A percentile compares a stretch with the other conserved stretches of the same genome.
Conservation (phyloP, 106 monocot genomes). For the Agapanthus africanus region DNA sequence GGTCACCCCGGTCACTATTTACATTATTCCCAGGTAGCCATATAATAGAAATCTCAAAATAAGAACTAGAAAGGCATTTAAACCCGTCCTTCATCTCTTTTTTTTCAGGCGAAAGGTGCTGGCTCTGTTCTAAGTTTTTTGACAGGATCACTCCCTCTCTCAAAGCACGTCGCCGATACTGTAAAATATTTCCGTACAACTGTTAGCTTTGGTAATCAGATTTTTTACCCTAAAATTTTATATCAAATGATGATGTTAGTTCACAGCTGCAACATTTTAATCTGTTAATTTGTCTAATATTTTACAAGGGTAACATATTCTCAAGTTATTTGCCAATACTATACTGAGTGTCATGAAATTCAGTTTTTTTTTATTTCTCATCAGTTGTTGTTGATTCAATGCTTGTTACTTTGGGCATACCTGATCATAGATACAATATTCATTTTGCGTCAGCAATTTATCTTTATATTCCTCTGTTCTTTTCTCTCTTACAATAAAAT, state of each 20-base stretch:
- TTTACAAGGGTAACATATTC: neutral
- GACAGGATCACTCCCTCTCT: slow-evolving; percentile 83
- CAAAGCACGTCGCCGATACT: slow-evolving; percentile 81
- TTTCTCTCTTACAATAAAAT: no score
- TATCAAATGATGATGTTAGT: neutral
- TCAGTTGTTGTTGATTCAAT: neutral
- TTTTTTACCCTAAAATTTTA: neutral
- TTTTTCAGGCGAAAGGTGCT: slow-evolving; percentile 88
- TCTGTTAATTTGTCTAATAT: neutral
- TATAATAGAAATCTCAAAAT: neutral
- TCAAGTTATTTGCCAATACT: neutral
- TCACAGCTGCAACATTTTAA: neutral
- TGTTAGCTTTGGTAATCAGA: slow-evolving; percentile 83
- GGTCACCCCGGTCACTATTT: slow-evolving; percentile 56
- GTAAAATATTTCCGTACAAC: slow-evolving; percentile 84
- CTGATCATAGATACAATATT: no score
- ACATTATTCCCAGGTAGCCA: slow-evolving; percentile 87
- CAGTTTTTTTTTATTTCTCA: neutral
- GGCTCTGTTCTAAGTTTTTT: slow-evolving; percentile 93
- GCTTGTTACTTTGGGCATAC: neutral
- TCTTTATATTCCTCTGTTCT: no score
- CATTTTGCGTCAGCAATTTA: no score
- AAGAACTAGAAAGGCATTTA: neutral
- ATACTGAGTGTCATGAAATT: neutral
- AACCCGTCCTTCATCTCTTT: neutral